Base-by-base conservation (phyloP, 2,329 filamentous ascomycete species). In the Ophiostoma piceae region DNA sequence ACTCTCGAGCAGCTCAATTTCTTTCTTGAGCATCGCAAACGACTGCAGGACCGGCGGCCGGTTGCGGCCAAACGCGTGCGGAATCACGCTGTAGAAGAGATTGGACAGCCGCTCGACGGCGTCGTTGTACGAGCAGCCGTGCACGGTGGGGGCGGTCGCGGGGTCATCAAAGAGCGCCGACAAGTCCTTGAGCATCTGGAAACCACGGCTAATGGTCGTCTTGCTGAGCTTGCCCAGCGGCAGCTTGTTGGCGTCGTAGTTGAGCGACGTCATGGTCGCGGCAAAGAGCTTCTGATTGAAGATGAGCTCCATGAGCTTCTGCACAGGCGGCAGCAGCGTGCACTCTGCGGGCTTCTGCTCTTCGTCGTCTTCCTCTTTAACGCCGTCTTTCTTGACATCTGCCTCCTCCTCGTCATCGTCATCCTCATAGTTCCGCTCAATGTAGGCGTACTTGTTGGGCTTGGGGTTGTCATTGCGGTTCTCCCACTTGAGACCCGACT, bases 161-260 rank as follows among this genome's bases (percentile, higher is more conserved):
- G 81, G 79, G 71, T 88, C 80, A 47, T 86, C 80, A n/a, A 94
- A 79, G 3, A 93, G 79, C 3, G 84, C 87, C 0, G 90, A 86
- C 3, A 96, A 83, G 54, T 92, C 86, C 75, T 95, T 94, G 68
- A 97, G 82, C 7, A 88, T 83, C 75, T 92, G 85, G 76, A 92
- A 96, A 8, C 92, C 93, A 16, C 85, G 84, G 37, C 83, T 85
- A 73, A 96, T 90, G 26, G 91, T 95, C 14, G 84, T 80, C 75
- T 94, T 92, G 82, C 91, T 92, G 32, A 96, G 84, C 77, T 95
- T 96, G 4, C 92, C 93, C 1, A 96, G 82, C 0, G 92, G 92
- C 57, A 96, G 81, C 78, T 96, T 96, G 73, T 90, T 83, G 11
- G 85, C 83, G 74, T 92, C 89, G 74, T 92, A 92, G 73, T 91